These are phyloP conservation scores for Quercus lobata DNA, from an alignment of 331 rosid genomes.

Conservation along the genomic window DNA sequence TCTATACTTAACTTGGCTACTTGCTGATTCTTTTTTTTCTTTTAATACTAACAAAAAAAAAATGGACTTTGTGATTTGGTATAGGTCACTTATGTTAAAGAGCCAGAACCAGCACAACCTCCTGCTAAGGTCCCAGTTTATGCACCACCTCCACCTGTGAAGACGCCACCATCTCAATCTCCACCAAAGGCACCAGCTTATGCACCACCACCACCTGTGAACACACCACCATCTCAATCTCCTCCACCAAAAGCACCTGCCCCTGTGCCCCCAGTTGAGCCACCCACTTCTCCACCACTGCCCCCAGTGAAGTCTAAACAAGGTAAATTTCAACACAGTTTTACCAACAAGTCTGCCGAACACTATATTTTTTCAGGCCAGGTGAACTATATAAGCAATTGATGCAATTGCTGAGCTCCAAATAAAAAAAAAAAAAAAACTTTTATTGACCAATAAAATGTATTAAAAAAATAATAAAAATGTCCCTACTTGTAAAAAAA, in stretches of 20 bases:
- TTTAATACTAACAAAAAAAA: background rate
- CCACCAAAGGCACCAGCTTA: background rate
- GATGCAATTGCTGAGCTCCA: too few species aligned
- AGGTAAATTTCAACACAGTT: conserved; percentile 21
- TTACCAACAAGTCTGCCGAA: too few species aligned
- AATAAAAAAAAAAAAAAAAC: too few species aligned
- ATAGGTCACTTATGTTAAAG: conserved; percentile 20
- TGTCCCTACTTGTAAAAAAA: too few species aligned
- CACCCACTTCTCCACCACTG: conserved; percentile 13
- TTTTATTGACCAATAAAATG: too few species aligned
- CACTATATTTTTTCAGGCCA: too few species aligned
- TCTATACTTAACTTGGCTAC: background rate
- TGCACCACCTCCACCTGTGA: background rate
- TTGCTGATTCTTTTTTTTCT: background rate
- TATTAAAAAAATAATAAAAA: too few species aligned
- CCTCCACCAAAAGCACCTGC: conserved; percentile 22
- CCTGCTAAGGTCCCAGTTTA: background rate
- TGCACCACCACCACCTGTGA: background rate
- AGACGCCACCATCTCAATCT: background rate
- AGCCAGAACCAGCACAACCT: background rate
- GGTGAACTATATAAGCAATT: too few species aligned
- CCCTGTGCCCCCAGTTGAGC: conserved; percentile 5
- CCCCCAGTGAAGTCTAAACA: conserved; percentile 27
- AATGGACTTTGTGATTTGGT: background rate
- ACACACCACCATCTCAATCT: background rate